Evolutionary conservation across 2,329 filamentous ascomycete species (phyloP).

Genomic region (Diaporthe batatas): DNA sequence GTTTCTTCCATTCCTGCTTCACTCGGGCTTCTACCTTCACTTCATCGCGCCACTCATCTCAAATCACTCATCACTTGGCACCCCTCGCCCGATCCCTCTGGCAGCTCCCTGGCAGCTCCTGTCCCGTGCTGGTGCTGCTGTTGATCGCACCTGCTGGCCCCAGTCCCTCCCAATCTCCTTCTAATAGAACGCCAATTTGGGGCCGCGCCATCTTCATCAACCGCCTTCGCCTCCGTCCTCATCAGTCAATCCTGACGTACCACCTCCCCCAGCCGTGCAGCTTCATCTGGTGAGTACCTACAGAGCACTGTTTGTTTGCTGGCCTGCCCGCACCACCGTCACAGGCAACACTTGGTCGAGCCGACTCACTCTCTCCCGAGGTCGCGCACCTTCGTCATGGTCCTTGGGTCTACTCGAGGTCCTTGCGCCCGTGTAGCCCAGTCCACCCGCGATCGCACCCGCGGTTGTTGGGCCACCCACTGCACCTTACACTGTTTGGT

Average conservation of each 20-base stretch:
- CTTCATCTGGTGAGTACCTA: not conserved
- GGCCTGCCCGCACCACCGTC: not conserved
- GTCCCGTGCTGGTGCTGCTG: constrained; percentile 20
- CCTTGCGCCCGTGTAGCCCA: constrained; percentile 8
- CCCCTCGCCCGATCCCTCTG: no score
- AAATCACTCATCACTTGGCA: not conserved
- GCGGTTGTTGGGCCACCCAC: not conserved
- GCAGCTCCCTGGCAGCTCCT: constrained; percentile 24
- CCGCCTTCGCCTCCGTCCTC: not conserved
- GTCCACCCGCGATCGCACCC: not conserved
- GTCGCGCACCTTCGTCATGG: constrained; percentile 16
- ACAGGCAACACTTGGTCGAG: not conserved
- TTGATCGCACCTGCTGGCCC: constrained; percentile 20
- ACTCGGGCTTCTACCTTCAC: constrained; percentile 15
- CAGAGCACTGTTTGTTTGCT: not conserved
- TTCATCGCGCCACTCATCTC: constrained; percentile 27
- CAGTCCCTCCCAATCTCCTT: constrained; percentile 35
- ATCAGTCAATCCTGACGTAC: constrained; percentile 28
- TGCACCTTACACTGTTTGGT: not conserved
- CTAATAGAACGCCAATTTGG: constrained; percentile 19
- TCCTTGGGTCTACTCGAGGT: constrained; percentile 22
- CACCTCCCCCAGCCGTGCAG: constrained; percentile 17
- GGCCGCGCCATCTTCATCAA: constrained; percentile 25
- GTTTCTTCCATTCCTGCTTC: constrained; percentile 1
- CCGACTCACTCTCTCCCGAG: not conserved